Conservation (phyloP, 1,284 basidiomycete species). For the Puccinia hordei region DNA sequence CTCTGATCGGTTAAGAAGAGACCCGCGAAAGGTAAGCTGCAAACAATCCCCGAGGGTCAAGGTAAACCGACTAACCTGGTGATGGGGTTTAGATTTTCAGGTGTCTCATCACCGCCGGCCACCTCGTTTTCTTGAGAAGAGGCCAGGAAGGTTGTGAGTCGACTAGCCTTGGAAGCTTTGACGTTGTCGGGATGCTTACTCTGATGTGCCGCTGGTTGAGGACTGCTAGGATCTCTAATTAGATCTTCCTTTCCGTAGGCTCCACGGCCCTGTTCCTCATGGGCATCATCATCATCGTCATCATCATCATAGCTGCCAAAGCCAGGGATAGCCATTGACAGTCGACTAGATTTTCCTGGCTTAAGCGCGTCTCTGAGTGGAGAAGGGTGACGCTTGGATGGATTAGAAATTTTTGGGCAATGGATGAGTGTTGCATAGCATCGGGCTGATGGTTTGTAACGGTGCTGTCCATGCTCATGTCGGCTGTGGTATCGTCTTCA, state of each 20-base stretch:
- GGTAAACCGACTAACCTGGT: background rate
- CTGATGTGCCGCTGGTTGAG: background rate
- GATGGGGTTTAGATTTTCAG: too few relatives aligned
- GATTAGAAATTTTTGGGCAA: background rate
- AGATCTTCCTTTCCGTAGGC: too few relatives aligned
- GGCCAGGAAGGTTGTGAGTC: constrained; percentile 29
- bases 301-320: constrained; percentile 24
- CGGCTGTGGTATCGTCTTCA: constrained; percentile 22
- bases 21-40: background rate
- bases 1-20: background rate
- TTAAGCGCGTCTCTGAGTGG: constrained; percentile 8
- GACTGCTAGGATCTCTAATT: background rate
- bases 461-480: constrained; percentile 41
- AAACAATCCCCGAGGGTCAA: background rate
- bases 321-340: constrained; percentile 26
- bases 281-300: constrained; percentile 41
- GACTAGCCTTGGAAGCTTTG: constrained; percentile 40
- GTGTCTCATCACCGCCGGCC: background rate
- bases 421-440: background rate
- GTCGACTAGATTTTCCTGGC: constrained; percentile 38
- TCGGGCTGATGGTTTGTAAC: background rate
- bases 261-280: background rate
- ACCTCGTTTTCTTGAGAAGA: constrained; percentile 12
- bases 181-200: background rate
- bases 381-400: background rate